A percentile compares a stretch with the other conserved stretches of the same genome.
Conservation (phyloP, 441 rosid species). For the Adansonia grandidieri region DNA sequence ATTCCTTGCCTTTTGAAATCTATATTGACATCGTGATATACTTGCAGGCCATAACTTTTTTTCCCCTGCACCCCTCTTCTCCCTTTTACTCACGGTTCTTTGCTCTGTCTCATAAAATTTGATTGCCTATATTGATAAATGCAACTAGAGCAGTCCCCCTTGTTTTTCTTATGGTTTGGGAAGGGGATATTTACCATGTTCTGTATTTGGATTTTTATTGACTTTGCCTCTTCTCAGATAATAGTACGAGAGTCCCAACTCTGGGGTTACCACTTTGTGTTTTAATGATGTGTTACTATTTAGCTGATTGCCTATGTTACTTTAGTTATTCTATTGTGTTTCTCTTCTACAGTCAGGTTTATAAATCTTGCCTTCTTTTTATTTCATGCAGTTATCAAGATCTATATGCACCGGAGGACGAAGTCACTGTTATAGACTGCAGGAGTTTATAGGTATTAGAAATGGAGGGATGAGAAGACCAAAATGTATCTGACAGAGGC, state of each 20-base stretch:
- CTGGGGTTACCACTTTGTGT: neutral
- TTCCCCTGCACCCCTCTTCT: too few species aligned
- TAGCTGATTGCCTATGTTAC: neutral
- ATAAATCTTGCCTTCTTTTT: neutral
- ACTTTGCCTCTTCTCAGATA: neutral
- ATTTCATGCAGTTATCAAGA: constrained; percentile 81
- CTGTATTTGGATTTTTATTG: neutral
- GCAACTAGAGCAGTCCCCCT: neutral
- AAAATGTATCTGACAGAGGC: neutral
- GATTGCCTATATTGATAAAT: neutral
- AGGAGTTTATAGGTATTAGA: constrained; percentile 67
- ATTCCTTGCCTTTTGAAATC: neutral
- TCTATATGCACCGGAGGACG: constrained; percentile 91
- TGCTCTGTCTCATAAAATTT: neutral
- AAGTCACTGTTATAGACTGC: constrained; percentile 94
- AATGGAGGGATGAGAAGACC: neutral
- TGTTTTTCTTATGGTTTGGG: neutral
- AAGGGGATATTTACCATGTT: neutral
- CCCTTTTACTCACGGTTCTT: neutral
- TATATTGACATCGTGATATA: neutral
- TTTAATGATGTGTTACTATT: neutral
- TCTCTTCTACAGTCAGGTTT: neutral
- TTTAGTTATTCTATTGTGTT: neutral
- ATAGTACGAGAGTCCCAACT: neutral
- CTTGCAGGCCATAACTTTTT: neutral